A percentile compares a stretch with the other conserved stretches of the same genome.
These are phyloP conservation scores for Corynespora cassiicola DNA, from an alignment of 2,329 filamentous ascomycete species.

Conservation along the genomic window DNA sequence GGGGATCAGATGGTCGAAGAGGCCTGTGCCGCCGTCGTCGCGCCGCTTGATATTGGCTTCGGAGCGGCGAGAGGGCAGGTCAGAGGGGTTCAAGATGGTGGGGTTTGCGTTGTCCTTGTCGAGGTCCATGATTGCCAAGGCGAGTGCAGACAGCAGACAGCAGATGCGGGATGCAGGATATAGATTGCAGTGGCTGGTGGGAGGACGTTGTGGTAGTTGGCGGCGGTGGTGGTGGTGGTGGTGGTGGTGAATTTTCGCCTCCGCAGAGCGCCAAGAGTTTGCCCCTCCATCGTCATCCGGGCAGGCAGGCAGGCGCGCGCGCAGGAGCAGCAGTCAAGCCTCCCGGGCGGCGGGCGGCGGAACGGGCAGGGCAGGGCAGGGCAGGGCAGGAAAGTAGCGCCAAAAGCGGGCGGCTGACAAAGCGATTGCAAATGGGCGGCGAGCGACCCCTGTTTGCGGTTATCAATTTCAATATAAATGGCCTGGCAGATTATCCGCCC, in stretches of 20 bases:
- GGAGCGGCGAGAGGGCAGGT: conserved; percentile 81
- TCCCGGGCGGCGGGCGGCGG: not conserved
- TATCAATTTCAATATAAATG: conserved; percentile 25
- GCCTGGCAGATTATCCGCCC: conserved; percentile 28
- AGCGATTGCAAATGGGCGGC: conserved; percentile 17
- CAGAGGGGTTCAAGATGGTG: conserved; percentile 84
- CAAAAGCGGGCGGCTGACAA: conserved; percentile 1
- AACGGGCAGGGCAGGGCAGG: not conserved
- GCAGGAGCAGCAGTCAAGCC: not conserved
- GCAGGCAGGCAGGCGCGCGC: not conserved
- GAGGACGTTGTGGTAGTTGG: conserved; percentile 1
- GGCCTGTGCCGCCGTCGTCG: conserved; percentile 57
- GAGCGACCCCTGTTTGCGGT: conserved; percentile 10
- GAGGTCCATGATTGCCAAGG: conserved; percentile 45
- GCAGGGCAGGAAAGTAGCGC: not conserved
- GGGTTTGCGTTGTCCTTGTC: conserved; percentile 82
- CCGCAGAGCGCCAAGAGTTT: conserved; percentile 10
- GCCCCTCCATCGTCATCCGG: conserved; percentile 10
- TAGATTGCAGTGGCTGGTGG: conserved; percentile 3
- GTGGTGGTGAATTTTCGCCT: conserved; percentile 17
- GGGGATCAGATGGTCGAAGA: conserved; percentile 62
- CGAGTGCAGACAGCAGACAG: not conserved
- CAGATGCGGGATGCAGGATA: not conserved
- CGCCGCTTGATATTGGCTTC: conserved; percentile 45
- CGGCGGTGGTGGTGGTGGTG: conserved; percentile 5